These are phyloP conservation scores for Sungouiozyma ichnusensis DNA, from an alignment of 805 yeast species.

Conservation along the genomic window DNA sequence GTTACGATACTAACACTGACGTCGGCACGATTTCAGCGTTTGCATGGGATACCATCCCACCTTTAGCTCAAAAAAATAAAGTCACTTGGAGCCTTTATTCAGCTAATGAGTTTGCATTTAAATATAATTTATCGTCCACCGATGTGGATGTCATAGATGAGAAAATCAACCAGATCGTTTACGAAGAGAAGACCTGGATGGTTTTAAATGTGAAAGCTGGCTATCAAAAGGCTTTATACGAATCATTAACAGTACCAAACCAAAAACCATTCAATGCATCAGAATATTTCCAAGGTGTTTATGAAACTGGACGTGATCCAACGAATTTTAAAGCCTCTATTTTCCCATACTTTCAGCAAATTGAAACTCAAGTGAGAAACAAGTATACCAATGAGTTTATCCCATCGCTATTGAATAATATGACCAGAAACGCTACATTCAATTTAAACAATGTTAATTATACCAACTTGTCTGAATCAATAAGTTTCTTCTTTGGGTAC, in stretches of 20 bases:
- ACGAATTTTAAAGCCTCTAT: constrained; percentile 37
- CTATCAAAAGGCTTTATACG: background rate
- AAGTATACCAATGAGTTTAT: background rate
- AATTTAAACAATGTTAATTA: background rate
- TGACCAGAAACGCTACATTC: background rate
- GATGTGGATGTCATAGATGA: constrained; percentile 16
- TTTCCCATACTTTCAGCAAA: constrained; percentile 15
- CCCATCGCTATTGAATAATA: background rate
- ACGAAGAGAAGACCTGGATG: constrained; percentile 52
- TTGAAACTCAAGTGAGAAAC: background rate
- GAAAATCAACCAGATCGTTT: constrained; percentile 36
- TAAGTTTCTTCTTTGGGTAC: constrained; percentile 27
- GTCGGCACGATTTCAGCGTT: constrained; percentile 8
- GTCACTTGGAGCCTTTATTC: constrained; percentile 27
- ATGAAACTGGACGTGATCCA: constrained; percentile 59
- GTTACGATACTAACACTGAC: constrained; percentile 1
- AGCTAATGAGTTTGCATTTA: constrained; percentile 15
- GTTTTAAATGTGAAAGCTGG: constrained; percentile 38
- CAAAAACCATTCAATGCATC: constrained; percentile 4
- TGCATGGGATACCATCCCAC: constrained; percentile 1
- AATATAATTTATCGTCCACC: constrained; percentile 9
- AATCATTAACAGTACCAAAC: background rate
- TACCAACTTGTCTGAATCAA: constrained; percentile 6
- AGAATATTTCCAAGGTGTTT: constrained; percentile 31
- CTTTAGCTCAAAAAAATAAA: constrained; percentile 6